A percentile compares a stretch with the other conserved stretches of the same genome.
Conservation (phyloP, 768 basidiomycete genomes). For the Pleurotus eryngii region DNA sequence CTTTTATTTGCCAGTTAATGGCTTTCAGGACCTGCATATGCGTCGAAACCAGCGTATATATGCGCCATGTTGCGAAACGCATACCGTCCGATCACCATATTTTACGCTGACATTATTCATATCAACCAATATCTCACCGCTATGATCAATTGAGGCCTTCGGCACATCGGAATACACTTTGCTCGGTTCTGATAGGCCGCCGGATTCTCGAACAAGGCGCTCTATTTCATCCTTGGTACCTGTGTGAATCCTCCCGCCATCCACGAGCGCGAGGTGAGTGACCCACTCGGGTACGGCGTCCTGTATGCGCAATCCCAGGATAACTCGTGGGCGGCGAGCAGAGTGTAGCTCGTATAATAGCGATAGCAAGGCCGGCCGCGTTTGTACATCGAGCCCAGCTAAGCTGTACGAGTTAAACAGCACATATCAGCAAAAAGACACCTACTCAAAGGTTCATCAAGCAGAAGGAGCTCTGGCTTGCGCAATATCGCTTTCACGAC, state of each 20-base stretch:
- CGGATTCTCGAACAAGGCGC: background rate
- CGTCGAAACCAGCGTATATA: background rate
- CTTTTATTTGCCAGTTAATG: slow-evolving; percentile 78
- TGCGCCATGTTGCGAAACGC: slow-evolving; percentile 5
- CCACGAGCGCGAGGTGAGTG: slow-evolving; percentile 59
- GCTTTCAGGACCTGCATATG: slow-evolving; percentile 61
- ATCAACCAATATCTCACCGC: slow-evolving; percentile 44
- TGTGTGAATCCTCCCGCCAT: slow-evolving; percentile 43
- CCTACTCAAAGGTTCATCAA: slow-evolving; percentile 92
- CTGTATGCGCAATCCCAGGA: slow-evolving; percentile 66
- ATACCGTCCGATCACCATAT: slow-evolving; percentile 65
- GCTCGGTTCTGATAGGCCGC: background rate
- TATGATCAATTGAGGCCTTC: no score
- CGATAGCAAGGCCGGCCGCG: slow-evolving; percentile 50
- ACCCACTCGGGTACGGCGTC: slow-evolving; percentile 74
- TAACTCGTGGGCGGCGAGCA: slow-evolving; percentile 49
- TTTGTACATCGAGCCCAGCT: slow-evolving; percentile 77
- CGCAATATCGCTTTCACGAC: slow-evolving; percentile 74
- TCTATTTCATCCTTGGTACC: slow-evolving; percentile 50
- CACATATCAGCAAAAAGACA: slow-evolving; percentile 7
- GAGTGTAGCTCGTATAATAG: slow-evolving; percentile 55
- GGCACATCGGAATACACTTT: background rate
- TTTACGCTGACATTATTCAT: slow-evolving; percentile 66
- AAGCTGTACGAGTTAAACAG: background rate
- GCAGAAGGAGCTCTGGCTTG: slow-evolving; percentile 68